These are phyloP conservation scores for Porphyrellus cyaneotinctus DNA, from an alignment of 768 basidiomycete genomes.

Conservation along the genomic window DNA sequence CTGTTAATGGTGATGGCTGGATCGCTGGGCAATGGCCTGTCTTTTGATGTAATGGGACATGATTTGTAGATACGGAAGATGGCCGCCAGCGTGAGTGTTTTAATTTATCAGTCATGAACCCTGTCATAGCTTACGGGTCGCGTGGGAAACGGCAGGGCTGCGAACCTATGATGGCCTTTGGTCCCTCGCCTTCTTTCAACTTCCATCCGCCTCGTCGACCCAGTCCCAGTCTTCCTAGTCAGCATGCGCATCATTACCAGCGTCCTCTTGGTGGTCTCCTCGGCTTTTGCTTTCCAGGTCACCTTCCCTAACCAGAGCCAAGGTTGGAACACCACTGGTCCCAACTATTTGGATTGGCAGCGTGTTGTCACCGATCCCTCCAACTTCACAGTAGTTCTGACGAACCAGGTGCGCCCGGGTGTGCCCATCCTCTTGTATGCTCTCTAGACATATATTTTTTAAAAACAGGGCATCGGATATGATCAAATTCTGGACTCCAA, in stretches of 20 bases:
- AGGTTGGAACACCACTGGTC: conserved; percentile 57
- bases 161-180: not conserved
- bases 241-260: conserved; percentile 43
- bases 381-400: conserved; percentile 68
- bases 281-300: conserved; percentile 62
- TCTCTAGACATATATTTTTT: not conserved
- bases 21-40: not conserved
- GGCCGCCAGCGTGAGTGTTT: conserved; percentile 7
- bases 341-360: conserved; percentile 56
- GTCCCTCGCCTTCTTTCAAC: not conserved
- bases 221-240: not conserved
- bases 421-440: not conserved
- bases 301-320: conserved; percentile 42
- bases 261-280: conserved; percentile 48
- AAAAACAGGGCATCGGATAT: conserved; percentile 34
- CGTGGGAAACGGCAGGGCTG: conserved; percentile 26
- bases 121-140: not conserved
- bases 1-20: not conserved
- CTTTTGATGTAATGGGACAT: conserved; percentile 7
- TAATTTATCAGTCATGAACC: not conserved
- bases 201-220: not conserved
- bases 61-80: not conserved
- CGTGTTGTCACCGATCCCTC: conserved; percentile 60
- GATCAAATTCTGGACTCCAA: conserved; percentile 51
- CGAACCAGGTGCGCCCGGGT: conserved; percentile 47